Evolutionary conservation across 306 rosid species (phyloP), one percentile per base, ranked within the genome.

Genomic region (Cicer arietinum): DNA sequence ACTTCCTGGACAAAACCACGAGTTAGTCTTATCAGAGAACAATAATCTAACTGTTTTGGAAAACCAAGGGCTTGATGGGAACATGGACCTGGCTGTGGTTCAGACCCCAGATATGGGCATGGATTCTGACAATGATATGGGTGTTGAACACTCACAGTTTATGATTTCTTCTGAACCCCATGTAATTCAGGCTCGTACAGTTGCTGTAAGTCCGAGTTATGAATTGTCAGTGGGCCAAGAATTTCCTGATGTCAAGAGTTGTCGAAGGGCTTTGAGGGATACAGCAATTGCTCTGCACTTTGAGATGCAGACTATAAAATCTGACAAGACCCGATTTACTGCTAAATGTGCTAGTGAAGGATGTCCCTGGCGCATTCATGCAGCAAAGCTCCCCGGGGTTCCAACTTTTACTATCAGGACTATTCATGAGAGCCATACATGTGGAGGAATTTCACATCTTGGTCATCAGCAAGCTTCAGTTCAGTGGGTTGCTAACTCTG

Each of bases 391-490:
- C 56, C 95, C 97, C 0, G 97, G 96, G 63, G 96, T 92, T 84
- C 96, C 97, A 76, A 91, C 92, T 63, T 91, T 91, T 81, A 88
- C 97, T 6, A 89, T 91, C 77, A 83, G 97, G 81, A 91, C 97
- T 68, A 85, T 91, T 75, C 90, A 88, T 18, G 92, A 86, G 74
- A 12, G 42, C 60, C 97, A 91, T 86, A 73, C 91, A 16, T 91
- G 97, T 71, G 97, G 97, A 67, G 97, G 97, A 51, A 88, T 91
- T 65, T 18, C 86, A 22, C 97, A 91, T 84, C 97, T 91, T 72
- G 97, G 97, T 41, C 97, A 91, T 77, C 97, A 91, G 81, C 97
- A 91, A 80, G 97, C 97, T 74, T 89, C 95, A 4, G 97, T 91
- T 84, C 95, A 91, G 71, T 91, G 97, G 97, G 97, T 91, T 78